A percentile compares a stretch with the other conserved stretches of the same genome.
Conservation (phyloP, 495 filamentous ascomycete genomes). For the Terfezia boudieri region DNA sequence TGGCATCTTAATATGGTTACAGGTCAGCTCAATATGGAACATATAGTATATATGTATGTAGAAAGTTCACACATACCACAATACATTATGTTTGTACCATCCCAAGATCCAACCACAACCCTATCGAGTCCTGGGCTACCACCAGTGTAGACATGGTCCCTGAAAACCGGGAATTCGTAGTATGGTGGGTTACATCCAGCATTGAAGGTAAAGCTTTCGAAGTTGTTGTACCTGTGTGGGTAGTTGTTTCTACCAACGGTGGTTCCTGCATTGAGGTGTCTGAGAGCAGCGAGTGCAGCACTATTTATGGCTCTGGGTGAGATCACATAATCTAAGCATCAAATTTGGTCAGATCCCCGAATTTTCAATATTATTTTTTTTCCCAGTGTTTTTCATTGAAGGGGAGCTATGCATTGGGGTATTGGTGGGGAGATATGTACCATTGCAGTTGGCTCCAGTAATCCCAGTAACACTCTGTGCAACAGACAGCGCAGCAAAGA, state of each 20-base stretch:
- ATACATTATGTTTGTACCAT: conserved; percentile 2
- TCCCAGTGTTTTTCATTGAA: too few relatives aligned
- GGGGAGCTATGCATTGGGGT: too few relatives aligned
- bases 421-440: too few relatives aligned
- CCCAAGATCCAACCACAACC: conserved; percentile 38
- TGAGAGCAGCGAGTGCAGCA: conserved; percentile 23
- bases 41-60: not conserved
- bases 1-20: too few relatives aligned
- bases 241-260: conserved; percentile 32
- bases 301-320: too few relatives aligned
- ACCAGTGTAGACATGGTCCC: conserved; percentile 30
- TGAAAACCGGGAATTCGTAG: conserved; percentile 48
- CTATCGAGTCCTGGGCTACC: conserved; percentile 48
- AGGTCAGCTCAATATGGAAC: too few relatives aligned
- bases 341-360: too few relatives aligned
- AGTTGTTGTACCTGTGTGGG: conserved; percentile 52
- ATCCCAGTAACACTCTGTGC: too few relatives aligned
- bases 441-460: too few relatives aligned
- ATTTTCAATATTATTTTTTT: too few relatives aligned
- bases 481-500: too few relatives aligned
- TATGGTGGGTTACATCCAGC: conserved; percentile 28
- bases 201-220: conserved; percentile 48
- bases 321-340: too few relatives aligned
- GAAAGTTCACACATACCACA: conserved; percentile 6
- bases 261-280: conserved; percentile 24